Conservation (phyloP, 495 filamentous ascomycete species). For the Glutinoglossum americanum region DNA sequence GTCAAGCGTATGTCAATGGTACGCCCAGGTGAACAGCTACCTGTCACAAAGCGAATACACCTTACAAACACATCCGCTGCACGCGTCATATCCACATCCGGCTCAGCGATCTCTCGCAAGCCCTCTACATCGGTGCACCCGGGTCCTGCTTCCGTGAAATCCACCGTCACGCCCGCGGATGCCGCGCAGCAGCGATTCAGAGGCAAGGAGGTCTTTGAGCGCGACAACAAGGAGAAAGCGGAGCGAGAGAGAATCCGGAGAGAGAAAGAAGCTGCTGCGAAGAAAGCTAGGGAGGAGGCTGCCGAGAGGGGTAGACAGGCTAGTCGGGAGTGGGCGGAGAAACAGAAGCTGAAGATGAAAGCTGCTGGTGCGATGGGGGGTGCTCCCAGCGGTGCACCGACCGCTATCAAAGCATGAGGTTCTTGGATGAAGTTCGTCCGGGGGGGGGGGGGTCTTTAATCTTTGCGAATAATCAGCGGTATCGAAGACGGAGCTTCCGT, state of each 20-base stretch:
- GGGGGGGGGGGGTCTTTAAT: too few species aligned
- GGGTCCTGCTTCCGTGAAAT: background rate
- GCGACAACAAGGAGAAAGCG: conserved; percentile 26
- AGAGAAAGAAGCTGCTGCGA: conserved; percentile 34
- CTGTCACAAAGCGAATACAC: background rate
- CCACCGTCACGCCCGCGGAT: conserved; percentile 26
- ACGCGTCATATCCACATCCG: conserved; percentile 20
- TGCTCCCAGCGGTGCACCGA: background rate
- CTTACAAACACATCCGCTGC: background rate
- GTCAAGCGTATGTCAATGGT: background rate
- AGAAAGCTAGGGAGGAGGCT: conserved; percentile 36
- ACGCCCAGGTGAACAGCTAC: background rate
- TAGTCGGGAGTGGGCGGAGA: conserved; percentile 50
- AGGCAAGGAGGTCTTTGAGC: conserved; percentile 38
- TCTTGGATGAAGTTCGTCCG: too few species aligned
- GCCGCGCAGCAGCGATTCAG: conserved; percentile 27
- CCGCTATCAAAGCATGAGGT: background rate
- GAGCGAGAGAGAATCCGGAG: conserved; percentile 28
- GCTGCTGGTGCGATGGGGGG: background rate
- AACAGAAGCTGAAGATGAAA: conserved; percentile 25
- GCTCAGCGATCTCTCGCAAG: conserved; percentile 16
- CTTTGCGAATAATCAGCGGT: too few species aligned
- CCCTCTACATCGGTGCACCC: background rate
- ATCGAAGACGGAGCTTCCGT: too few species aligned
- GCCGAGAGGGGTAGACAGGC: conserved; percentile 40